Base-by-base conservation (phyloP, 169 alveolate genomes). In the Plasmodium chabaudi region DNA sequence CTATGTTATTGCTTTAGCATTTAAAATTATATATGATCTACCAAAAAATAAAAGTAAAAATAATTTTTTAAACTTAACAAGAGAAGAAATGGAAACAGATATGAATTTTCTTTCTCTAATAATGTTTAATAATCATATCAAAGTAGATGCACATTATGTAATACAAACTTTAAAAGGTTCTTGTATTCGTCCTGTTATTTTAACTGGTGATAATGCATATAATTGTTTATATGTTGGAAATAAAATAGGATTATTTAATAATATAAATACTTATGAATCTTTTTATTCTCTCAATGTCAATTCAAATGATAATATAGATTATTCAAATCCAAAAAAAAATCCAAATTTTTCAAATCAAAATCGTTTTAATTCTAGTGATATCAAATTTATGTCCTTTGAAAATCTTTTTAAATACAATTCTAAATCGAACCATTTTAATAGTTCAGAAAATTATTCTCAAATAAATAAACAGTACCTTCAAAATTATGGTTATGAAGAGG, bases 121-220 rank as follows among this genome's bases (percentile, higher is more conserved):
- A 9, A 68, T 94, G 72, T 94, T 94, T 89, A 94, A 87, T 69
- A 94, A 94, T 89, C 87, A 89, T 19, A 92, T 94, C 12, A 88
- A 94, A 23, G 71, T 57, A 46, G 96, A 94, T 63, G 93, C 94
- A 39, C 71, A 47, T 5, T 21, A 61, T 23, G 95, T 94, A 13
- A 55, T 94, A 12, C 90, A 88, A 61, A 94, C 90, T 0, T 61
- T 94, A n/a, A 92, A 91, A 15, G 89, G 82, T 39, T 93, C 95
- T 27, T 90, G 90, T 47, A 94, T 94, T 39, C 88, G 96, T 39
- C 93, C 96, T 1, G 92, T 94, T 27, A 94, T 94, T 47, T 74
- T 94, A 67, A 94, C 96, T 17, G 96, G 96, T 19, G 96, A 94
- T 67, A 92, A 94, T 69, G 90, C 93, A 4, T 93, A 93, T 67